Evolutionary conservation across 73 alveolate species (phyloP).

Genomic region (Tetrahymena elliotti): DNA sequence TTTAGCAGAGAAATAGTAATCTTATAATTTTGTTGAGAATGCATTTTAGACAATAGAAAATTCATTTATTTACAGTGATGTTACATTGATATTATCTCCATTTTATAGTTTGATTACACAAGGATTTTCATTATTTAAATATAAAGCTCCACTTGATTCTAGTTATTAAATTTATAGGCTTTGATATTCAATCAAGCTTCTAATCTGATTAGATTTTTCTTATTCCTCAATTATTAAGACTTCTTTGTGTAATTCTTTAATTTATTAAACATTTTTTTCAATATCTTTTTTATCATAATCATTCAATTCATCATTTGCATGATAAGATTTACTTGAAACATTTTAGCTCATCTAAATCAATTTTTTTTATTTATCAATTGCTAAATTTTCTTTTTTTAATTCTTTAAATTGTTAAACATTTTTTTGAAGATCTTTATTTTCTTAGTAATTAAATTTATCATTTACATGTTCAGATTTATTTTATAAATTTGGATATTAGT

Average conservation of each 20-base stretch:
- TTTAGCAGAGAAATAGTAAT: not conserved
- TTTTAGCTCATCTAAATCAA: too few relatives aligned
- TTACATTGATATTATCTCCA: not conserved
- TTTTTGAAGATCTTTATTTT: too few relatives aligned
- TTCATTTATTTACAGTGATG: not conserved
- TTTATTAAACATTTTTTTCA: too few relatives aligned
- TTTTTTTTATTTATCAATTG: too few relatives aligned
- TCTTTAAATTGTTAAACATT: too few relatives aligned
- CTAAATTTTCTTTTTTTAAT: too few relatives aligned
- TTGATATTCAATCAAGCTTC: not conserved
- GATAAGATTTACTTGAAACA: too few relatives aligned
- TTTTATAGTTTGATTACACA: not conserved
- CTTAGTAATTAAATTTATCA: too few relatives aligned
- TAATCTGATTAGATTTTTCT: not conserved
- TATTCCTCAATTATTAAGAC: not conserved
- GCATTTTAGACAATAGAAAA: not conserved
- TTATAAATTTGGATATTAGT: too few relatives aligned
- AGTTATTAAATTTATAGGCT: not conserved
- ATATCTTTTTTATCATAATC: too few relatives aligned
- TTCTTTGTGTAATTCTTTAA: not conserved
- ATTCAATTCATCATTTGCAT: too few relatives aligned
- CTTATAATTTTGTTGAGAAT: not conserved
- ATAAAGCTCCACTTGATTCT: not conserved
- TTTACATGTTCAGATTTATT: too few relatives aligned
- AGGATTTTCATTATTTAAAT: not conserved